phyloP scores from a whole-genome alignment of 257 asterid species.

The Nicotiana sylvestris region DNA sequence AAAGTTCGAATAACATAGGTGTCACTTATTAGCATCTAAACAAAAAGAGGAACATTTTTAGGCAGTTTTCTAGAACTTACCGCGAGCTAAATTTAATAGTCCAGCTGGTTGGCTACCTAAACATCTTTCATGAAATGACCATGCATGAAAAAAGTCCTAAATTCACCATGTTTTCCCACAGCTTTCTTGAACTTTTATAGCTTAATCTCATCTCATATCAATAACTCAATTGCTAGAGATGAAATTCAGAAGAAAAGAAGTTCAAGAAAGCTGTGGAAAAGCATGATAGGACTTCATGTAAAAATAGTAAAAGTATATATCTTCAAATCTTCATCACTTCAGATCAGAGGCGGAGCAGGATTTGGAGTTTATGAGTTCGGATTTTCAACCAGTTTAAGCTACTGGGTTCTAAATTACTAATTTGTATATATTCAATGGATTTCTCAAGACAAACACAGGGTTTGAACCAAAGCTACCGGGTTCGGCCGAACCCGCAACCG shows the following conservation, averaged over 20 bases:
- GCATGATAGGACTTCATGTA: conserved; percentile 51
- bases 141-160: conserved; percentile 29
- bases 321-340: background rate
- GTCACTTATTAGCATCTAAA: background rate
- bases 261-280: conserved; percentile 99
- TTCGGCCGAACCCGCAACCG: too few relatives aligned
- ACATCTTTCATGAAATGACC: background rate
- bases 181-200: conserved; percentile 38
- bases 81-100: background rate
- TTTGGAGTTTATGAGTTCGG: too few relatives aligned
- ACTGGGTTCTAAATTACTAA: too few relatives aligned
- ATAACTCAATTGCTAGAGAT: background rate
- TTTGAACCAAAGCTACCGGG: too few relatives aligned
- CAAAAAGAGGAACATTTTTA: background rate
- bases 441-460: too few relatives aligned
- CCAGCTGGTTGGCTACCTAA: background rate
- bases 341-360: too few relatives aligned
- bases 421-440: too few relatives aligned
- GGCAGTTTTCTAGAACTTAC: background rate
- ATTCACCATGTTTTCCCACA: conserved; percentile 61
- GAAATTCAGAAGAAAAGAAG: conserved; percentile 27
- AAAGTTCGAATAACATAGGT: too few relatives aligned
- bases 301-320: background rate
- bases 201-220: background rate
- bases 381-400: too few relatives aligned